Base-by-base conservation (phyloP, 2,329 filamentous ascomycete species). In the Thyridium curvatum region DNA sequence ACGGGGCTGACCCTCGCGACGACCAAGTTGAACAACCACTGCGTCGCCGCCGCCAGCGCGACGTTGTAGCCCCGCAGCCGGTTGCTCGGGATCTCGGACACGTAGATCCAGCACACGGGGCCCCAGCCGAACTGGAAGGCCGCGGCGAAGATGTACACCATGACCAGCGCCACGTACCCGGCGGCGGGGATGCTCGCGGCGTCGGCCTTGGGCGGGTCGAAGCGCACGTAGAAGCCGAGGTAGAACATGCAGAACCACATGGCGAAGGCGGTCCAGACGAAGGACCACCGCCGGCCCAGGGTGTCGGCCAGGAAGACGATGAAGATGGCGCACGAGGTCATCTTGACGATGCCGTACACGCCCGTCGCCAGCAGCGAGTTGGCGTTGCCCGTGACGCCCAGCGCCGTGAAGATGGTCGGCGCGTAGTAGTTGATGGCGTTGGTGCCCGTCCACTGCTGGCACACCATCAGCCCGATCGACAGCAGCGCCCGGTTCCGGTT, bases 1-100 rank as follows among this genome's bases (percentile, higher is more conserved):
- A 69, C 70, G 0, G 75, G 77, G 1, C 75, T 76, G 16, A 74
- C 73, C 17, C 76, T 62, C 6, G 78, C 75, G 14, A 83, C 74
- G 3, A 79, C 76, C 30, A 82, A 72, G 48, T 82, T 82, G 55
- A 82, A 81, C 1, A 82, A 53, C 76, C 77, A 79, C 49, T 82
- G 76, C 1, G 72, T 79, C 2, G 77, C 73, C 0, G 78, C 77
- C 0, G 74, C 77, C 33, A 82, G 65, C 2, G 75, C 66, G 10
- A 82, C 77, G 43, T 80, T 82, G 41, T 77, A 61, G 9, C 69
- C 71, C 30, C 79, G 59, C 3, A 82, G 64, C 12, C 78, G 63
- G 5, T 74, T 74, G 1, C 74, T 74, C 1, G 77, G 76, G 40
- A 82, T 82, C 52, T 82, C 79, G 2, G 71, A 73, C 9, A 79